phyloP scores from a whole-genome alignment of 352 stramenopile species.

The Salisapilia sapeloensis region DNA sequence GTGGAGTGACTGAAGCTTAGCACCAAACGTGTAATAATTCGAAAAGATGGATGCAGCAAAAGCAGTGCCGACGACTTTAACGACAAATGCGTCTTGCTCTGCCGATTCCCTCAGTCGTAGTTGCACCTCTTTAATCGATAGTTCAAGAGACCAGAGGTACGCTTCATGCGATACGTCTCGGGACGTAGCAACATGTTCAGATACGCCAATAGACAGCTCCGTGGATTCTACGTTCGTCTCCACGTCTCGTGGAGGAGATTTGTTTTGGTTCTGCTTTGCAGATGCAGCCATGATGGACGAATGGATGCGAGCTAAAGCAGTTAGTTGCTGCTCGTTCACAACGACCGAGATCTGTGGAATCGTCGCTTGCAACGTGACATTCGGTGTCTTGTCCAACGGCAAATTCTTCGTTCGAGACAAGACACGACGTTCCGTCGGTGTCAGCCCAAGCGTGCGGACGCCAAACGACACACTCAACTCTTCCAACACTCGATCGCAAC shows the following conservation, averaged over 20 bases:
- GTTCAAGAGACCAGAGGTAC: not conserved
- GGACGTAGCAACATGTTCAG: conserved; percentile 26
- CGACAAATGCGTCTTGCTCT: conserved; percentile 26
- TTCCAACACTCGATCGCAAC: conserved; percentile 16
- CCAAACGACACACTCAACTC: conserved; percentile 43
- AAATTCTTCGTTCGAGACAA: conserved; percentile 1
- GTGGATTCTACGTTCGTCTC: not conserved
- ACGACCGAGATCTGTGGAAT: conserved; percentile 7
- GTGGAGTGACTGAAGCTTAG: conserved; percentile 25
- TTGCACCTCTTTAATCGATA: conserved; percentile 29
- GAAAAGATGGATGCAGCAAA: conserved; percentile 27
- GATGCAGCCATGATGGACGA: conserved; percentile 4
- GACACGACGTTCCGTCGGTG: no score
- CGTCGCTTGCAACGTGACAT: conserved; percentile 3
- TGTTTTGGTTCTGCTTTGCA: conserved; percentile 2
- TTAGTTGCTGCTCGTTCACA: conserved; percentile 5
- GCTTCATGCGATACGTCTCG: not conserved
- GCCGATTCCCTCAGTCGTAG: conserved; percentile 29
- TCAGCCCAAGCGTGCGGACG: conserved; percentile 17
- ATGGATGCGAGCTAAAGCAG: conserved; percentile 6
- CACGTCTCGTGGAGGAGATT: conserved; percentile 1
- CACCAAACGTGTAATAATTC: conserved; percentile 25
- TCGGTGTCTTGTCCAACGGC: conserved; percentile 1
- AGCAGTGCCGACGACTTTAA: conserved; percentile 24
- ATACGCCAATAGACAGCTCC: conserved; percentile 30